Percentiles rank a stretch among this genome's conserved stretches.
Evolutionary conservation across 768 basidiomycete species (phyloP).

Genomic region (Leccinum truebloodii): DNA sequence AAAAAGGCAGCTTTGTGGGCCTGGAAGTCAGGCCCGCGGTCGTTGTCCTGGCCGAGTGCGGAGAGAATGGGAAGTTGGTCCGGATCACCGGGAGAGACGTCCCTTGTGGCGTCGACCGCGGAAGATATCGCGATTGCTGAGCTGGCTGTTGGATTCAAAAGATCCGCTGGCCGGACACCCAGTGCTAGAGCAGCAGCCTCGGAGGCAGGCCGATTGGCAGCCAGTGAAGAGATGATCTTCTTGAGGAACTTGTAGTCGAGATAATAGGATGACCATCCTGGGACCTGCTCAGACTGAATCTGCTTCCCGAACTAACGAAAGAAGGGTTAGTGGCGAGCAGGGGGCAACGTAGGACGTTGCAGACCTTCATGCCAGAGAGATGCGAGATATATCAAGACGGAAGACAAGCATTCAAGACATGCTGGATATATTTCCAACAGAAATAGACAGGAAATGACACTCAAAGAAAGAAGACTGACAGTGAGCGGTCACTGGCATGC

Average conservation of each 20-base stretch:
- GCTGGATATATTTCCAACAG: slow-evolving; percentile 20
- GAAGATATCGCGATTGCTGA: slow-evolving; percentile 33
- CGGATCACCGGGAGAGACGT: slow-evolving; percentile 39
- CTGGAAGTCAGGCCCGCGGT: slow-evolving; percentile 82
- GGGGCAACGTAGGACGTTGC: neutral
- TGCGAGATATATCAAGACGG: slow-evolving; percentile 8
- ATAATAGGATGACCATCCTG: slow-evolving; percentile 95
- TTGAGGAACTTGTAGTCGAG: slow-evolving; percentile 98
- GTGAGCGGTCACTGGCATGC: slow-evolving; percentile 12
- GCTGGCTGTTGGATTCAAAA: slow-evolving; percentile 37
- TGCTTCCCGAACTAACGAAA: slow-evolving; percentile 91
- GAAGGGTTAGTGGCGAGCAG: neutral
- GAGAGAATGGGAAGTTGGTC: slow-evolving; percentile 61
- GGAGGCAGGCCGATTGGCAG: slow-evolving; percentile 84
- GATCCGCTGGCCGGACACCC: slow-evolving; percentile 71
- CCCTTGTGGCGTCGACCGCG: slow-evolving; percentile 13
- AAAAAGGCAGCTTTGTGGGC: slow-evolving; percentile 98
- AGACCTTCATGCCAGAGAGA: slow-evolving; percentile 34
- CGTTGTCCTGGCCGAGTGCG: slow-evolving; percentile 62
- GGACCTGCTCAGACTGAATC: slow-evolving; percentile 93
- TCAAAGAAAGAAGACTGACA: slow-evolving; percentile 13
- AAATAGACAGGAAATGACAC: slow-evolving; percentile 11
- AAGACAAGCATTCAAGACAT: slow-evolving; percentile 29
- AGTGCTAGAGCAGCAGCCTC: slow-evolving; percentile 87
- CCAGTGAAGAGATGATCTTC: slow-evolving; percentile 96